Conservation (phyloP, 2,329 filamentous ascomycete genomes). For the Kalaharituber pfeilii region DNA sequence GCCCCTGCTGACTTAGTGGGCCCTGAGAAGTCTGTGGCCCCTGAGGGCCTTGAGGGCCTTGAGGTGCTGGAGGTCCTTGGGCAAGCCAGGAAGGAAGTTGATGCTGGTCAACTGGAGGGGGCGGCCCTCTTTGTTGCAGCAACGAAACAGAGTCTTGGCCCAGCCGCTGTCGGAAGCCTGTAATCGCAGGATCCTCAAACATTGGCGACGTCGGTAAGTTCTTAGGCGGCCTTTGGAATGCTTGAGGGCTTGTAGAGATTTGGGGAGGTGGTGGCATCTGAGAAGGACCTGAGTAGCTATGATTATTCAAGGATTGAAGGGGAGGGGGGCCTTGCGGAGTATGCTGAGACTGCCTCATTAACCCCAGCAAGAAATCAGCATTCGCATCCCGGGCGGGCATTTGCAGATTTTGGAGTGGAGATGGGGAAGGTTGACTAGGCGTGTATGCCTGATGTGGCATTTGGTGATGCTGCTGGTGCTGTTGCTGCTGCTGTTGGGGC, state of each 20-base stretch:
- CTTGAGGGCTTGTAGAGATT: slow-evolving; percentile 18
- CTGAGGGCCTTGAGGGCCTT: neutral
- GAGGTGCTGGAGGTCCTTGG: neutral
- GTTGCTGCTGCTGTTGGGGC: neutral
- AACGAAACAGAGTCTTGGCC: slow-evolving; percentile 12
- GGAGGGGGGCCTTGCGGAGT: neutral
- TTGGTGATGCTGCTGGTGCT: slow-evolving; percentile 4
- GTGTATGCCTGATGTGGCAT: slow-evolving; percentile 1
- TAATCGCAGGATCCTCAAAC: slow-evolving; percentile 17
- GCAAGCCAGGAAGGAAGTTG: neutral
- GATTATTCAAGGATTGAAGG: neutral
- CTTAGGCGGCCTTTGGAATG: slow-evolving; percentile 14
- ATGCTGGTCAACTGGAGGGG: slow-evolving; percentile 16
- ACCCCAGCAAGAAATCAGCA: neutral
- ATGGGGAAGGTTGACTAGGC: neutral
- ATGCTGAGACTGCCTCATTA: neutral
- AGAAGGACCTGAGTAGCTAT: slow-evolving; percentile 17
- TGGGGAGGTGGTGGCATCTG: slow-evolving; percentile 20
- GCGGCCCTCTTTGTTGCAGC: slow-evolving; percentile 15
- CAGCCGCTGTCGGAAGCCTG: slow-evolving; percentile 14
- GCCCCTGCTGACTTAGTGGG: neutral
- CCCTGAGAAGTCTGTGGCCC: neutral
- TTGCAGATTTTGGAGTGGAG: neutral
- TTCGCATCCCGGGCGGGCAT: slow-evolving; percentile 1
- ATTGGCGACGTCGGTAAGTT: slow-evolving; percentile 16